Evolutionary conservation across 805 yeast genomes (phyloP).

Genomic region (Yarrowia phangngaensis): DNA sequence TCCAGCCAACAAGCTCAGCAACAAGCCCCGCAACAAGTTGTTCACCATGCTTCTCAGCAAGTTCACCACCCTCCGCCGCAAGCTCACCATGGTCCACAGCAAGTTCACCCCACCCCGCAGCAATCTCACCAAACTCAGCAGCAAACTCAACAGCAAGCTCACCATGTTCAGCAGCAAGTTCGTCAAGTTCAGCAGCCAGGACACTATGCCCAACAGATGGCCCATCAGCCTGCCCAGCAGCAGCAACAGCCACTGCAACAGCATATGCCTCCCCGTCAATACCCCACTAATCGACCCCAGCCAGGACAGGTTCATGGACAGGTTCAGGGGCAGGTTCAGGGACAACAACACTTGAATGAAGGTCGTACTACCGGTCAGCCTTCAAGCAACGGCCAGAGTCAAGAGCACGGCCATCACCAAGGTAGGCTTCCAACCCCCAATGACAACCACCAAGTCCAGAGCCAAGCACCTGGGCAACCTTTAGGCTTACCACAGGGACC

Average conservation of each 20-base stretch:
- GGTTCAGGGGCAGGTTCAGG: not conserved
- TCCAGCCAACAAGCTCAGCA: too few relatives aligned
- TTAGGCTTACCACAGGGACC: conserved; percentile 11
- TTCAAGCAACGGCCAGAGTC: too few relatives aligned
- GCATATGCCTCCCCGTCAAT: conserved; percentile 21
- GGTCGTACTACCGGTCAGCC: too few relatives aligned
- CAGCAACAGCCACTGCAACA: conserved; percentile 21
- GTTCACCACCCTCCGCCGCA: too few relatives aligned
- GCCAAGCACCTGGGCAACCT: not conserved
- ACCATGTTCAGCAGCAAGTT: too few relatives aligned
- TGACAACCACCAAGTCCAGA: too few relatives aligned
- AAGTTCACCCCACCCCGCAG: conserved; percentile 3
- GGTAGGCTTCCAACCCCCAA: too few relatives aligned
- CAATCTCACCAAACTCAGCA: not conserved
- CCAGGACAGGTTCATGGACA: conserved; percentile 8
- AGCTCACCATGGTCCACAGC: too few relatives aligned
- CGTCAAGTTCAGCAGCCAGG: too few relatives aligned
- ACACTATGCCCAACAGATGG: not conserved
- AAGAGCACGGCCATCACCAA: too few relatives aligned
- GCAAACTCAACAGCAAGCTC: conserved; percentile 9
- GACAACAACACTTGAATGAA: not conserved
- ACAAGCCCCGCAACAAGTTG: too few relatives aligned
- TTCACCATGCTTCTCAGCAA: too few relatives aligned
- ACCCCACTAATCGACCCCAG: conserved; percentile 14
- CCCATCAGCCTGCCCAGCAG: conserved; percentile 7